Base-by-base conservation (phyloP, 2,329 filamentous ascomycete species). In the Exophiala mesophila region DNA sequence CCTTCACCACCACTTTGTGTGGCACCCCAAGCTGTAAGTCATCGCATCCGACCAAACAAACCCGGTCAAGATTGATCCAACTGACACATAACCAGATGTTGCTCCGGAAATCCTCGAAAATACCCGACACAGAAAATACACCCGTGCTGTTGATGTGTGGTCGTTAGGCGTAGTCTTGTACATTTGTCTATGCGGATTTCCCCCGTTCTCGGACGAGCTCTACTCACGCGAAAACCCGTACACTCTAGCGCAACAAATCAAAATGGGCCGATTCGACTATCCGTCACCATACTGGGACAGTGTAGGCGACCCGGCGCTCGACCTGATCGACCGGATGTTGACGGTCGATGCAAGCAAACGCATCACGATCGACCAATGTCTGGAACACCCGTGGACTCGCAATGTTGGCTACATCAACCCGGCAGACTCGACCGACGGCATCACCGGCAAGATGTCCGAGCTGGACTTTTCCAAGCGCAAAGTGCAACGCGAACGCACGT, bases 111-210 rank as follows among this genome's bases (percentile, higher is more conserved):
- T 98, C 44, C 72, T 98, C 3, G 84, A 88, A 58, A 85, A 89
- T 50, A 80, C 78, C 13, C 83, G 80, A 57, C 78, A 88, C 48
- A 82, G 92, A 53, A 85, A 85, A 59, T 98, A 98, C 67, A 95
- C 89, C 41, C 87, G 88, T 58, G 89, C 89, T 3, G 92, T 98
- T 7, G 92, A 98, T 62, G 75, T 97, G 30, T 97, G 92, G 92
- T 95, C 89, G 1, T 74, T 97, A 1, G 92, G 92, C n/a, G 92
- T 98, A 3, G 90, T 98, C 3, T 74, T 98, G 17, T 98, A 97
- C 66, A 97, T 97, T 56, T 96, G 88, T 61, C 76, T 97, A 4
- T 97, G 92, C 61, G 92, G 92, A 24, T 97, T 97, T 59, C 92
- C 90, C 3, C 92, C 92, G 0, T 98, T 98, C 66, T 94, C 88